phyloP scores from a whole-genome alignment of 345 rosid species.

The Triadica sebifera region DNA sequence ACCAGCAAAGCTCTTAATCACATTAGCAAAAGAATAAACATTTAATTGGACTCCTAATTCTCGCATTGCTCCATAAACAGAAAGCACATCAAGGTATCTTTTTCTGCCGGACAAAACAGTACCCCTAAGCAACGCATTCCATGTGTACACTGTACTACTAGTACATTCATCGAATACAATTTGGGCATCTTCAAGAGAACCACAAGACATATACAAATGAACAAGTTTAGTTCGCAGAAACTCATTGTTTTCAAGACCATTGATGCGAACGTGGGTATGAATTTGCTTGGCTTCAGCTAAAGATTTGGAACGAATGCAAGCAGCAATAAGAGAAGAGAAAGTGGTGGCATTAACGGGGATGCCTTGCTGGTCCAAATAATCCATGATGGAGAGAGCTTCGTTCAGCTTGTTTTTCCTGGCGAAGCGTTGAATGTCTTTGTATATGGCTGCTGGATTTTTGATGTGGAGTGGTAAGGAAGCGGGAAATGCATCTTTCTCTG shows the following conservation, averaged over 20 bases:
- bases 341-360: slow-evolving; percentile 72
- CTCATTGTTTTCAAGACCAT: slow-evolving; percentile 70
- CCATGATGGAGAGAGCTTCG: slow-evolving; percentile 62
- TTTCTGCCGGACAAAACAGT: slow-evolving; percentile 65
- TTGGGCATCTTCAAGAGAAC: slow-evolving; percentile 61
- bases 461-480: slow-evolving; percentile 62
- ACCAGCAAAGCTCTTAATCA: slow-evolving; percentile 82
- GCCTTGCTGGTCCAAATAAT: slow-evolving; percentile 66
- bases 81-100: slow-evolving; percentile 54
- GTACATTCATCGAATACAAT: slow-evolving; percentile 58
- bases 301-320: slow-evolving; percentile 64
- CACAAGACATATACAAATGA: slow-evolving; percentile 66
- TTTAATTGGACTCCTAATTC: slow-evolving; percentile 66
- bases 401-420: slow-evolving; percentile 69
- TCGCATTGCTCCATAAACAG: slow-evolving; percentile 64
- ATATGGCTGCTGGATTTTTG: slow-evolving; percentile 56
- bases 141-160: slow-evolving; percentile 52
- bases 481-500: slow-evolving; percentile 56
- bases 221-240: slow-evolving; percentile 66
- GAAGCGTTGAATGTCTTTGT: slow-evolving; percentile 57
- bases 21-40: slow-evolving; percentile 61
- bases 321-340: slow-evolving; percentile 68
- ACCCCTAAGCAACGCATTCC: slow-evolving; percentile 91
- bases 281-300: slow-evolving; percentile 53
- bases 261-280: slow-evolving; percentile 57